Percentiles rank a stretch among this genome's conserved stretches.
phyloP scores from a whole-genome alignment of 2,329 filamentous ascomycete genomes.

The Cladosporium sphaerospermum region DNA sequence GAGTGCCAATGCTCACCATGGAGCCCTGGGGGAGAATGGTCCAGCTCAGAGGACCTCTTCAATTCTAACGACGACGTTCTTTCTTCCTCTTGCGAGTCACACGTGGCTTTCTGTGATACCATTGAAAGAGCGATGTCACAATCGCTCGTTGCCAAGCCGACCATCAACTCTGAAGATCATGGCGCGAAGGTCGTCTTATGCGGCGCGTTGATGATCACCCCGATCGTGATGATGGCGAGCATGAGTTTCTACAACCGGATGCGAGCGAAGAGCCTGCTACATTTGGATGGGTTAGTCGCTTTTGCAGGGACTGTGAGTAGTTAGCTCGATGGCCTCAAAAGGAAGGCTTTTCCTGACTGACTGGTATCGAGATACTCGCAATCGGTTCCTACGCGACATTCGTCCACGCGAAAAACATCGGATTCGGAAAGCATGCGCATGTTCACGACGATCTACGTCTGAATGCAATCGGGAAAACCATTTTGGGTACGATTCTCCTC shows the following conservation, averaged over 20 bases:
- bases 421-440: not conserved
- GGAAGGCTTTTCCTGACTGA: too few species aligned
- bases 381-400: conserved; percentile 4
- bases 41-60: too few species aligned
- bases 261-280: conserved; percentile 7
- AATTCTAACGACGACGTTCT: too few species aligned
- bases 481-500: not conserved
- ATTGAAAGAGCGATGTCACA: too few species aligned
- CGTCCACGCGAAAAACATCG: not conserved
- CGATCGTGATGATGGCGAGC: conserved; percentile 7
- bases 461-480: not conserved
- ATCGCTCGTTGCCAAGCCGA: too few species aligned
- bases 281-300: conserved; percentile 4
- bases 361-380: not conserved
- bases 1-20: too few species aligned
- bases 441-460: not conserved
- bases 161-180: too few species aligned
- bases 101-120: too few species aligned
- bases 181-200: conserved; percentile 8
- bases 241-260: conserved; percentile 8
- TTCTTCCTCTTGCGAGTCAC: too few species aligned
- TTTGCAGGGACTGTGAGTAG: not conserved
- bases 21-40: too few species aligned
- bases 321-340: too few species aligned
- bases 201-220: conserved; percentile 8